Evolutionary conservation across 352 stramenopile species (phyloP).

Genomic region (Peronospora destructor): DNA sequence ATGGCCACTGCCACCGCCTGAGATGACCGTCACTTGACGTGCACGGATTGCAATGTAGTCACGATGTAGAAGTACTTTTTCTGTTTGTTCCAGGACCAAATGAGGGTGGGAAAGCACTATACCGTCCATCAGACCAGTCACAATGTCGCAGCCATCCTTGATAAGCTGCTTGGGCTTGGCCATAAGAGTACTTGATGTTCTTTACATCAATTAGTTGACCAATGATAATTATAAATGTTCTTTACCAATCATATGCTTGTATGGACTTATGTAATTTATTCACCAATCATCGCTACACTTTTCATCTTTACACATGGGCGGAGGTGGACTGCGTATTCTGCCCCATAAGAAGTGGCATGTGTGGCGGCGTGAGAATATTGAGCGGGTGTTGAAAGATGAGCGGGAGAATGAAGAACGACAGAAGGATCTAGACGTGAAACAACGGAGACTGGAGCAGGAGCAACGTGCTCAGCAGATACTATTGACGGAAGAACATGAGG

Average conservation of each 20-base stretch:
- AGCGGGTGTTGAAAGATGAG: constrained; percentile 69
- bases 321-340: constrained; percentile 56
- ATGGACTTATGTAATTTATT: too few relatives aligned
- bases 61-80: constrained; percentile 70
- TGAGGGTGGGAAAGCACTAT: constrained; percentile 59
- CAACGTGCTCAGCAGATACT: constrained; percentile 30
- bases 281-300: background rate
- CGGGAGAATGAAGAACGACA: constrained; percentile 34
- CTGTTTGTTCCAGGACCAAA: constrained; percentile 47
- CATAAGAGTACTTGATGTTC: constrained; percentile 10
- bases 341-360: constrained; percentile 84
- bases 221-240: background rate
- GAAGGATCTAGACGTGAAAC: constrained; percentile 11
- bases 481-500: background rate
- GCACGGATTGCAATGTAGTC: constrained; percentile 57
- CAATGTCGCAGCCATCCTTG: constrained; percentile 37
- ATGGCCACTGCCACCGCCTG: constrained; percentile 80
- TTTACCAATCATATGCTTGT: too few relatives aligned
- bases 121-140: constrained; percentile 75
- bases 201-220: background rate
- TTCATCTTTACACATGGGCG: constrained; percentile 32
- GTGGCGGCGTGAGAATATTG: constrained; percentile 78
- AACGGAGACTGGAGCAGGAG: constrained; percentile 33
- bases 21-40: constrained; percentile 71
- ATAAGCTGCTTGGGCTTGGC: constrained; percentile 52